Evolutionary conservation across 2,329 filamentous ascomycete genomes (phyloP).

Genomic region (Aspergillus novoparasiticus): DNA sequence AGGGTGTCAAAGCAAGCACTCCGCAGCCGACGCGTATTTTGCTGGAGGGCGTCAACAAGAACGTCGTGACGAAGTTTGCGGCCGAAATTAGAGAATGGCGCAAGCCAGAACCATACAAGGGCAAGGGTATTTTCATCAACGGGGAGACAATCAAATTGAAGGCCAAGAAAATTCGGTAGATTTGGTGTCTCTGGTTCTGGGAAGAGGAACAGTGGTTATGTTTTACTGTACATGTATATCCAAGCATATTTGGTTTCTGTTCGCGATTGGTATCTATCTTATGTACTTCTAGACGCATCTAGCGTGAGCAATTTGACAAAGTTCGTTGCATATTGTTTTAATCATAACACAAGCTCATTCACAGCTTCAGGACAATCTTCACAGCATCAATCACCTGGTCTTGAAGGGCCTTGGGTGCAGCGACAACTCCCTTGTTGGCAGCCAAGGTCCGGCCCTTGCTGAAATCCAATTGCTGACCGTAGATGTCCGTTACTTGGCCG

Average conservation of each 20-base stretch:
- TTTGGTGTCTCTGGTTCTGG: constrained; percentile 27
- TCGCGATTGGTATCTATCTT: constrained; percentile 35
- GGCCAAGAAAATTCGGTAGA: constrained; percentile 93
- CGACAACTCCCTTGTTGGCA: constrained; percentile 91
- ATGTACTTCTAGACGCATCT: constrained; percentile 39
- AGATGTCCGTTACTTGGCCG: constrained; percentile 85
- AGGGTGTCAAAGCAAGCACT: constrained; percentile 80
- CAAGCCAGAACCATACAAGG: constrained; percentile 95
- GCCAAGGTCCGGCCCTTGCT: constrained; percentile 80
- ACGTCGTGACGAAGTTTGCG: constrained; percentile 87
- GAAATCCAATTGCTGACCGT: constrained; percentile 85
- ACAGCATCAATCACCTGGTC: constrained; percentile 76
- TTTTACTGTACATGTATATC: constrained; percentile 33
- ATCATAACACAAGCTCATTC: constrained; percentile 14
- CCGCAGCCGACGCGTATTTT: constrained; percentile 90
- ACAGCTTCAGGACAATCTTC: constrained; percentile 69
- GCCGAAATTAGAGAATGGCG: constrained; percentile 87
- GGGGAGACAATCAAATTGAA: constrained; percentile 98
- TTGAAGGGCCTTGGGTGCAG: constrained; percentile 78
- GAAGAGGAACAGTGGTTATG: constrained; percentile 26
- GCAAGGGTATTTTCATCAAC: constrained; percentile 98
- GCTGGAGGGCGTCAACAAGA: constrained; percentile 83
- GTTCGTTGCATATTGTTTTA: constrained; percentile 15
- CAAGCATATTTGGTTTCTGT: constrained; percentile 24
- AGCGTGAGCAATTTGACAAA: constrained; percentile 26